Base-by-base conservation (phyloP, 768 basidiomycete species). In the Kwoniella dendrophila region DNA sequence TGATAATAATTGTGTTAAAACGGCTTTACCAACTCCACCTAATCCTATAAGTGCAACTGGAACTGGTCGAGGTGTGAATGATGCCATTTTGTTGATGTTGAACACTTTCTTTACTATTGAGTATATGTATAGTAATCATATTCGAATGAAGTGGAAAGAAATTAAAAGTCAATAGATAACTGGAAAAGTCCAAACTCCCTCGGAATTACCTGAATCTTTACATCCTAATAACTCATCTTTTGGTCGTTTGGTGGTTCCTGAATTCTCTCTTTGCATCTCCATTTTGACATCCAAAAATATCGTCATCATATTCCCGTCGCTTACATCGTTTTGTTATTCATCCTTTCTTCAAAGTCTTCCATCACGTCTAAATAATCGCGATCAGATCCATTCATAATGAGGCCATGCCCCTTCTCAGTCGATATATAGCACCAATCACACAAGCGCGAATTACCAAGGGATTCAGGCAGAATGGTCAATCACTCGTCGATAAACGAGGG, bases 21-120 rank as follows among this genome's bases (percentile, higher is more conserved):
- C 85, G 74, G 92, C 90, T 40, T 85, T 83, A 29, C 96, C 96
- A 26, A 99, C 96, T 54, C 95, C 89, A 2, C 96, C 96, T 32
- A 92, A 85, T 60, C 96, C 96, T 57, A 97, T 83, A 66, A 64
- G 83, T 44, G 91, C 91, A 55, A 97, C 86, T n/a, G 75, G 72
- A 47, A 73, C 67, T 16, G 68, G 70, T n/a, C 69, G 67, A 56
- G 62, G 53, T 63, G 56, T 67, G 66, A 67, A 52, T 22, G 53
- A 16, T 5, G 60, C 47, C 60, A 62, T 62, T n/a, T 24, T 56
- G 43, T 30, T 44, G 16, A 7, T 5, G 34, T 14, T 54, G 36
- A 38, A 29, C 14, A 32, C 33, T 27, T 12, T 52, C 16, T 53
- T 22, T 56, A 20, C 7, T 27, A 29, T 1, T 26, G 14, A 26